phyloP scores from a whole-genome alignment of 176 grass and related monocot genomes.

The Phragmites australis region DNA sequence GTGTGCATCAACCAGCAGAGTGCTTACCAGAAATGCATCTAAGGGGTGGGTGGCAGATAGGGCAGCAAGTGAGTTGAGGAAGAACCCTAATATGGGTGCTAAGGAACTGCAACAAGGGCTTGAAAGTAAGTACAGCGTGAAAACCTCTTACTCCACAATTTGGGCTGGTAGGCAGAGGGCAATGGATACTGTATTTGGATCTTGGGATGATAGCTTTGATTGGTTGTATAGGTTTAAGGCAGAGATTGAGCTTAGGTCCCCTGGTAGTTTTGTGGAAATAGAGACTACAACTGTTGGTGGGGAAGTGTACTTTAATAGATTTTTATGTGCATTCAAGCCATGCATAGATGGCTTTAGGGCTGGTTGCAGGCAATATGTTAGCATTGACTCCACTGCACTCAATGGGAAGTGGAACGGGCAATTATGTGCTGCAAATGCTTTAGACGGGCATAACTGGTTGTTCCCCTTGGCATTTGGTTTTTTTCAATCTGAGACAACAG shows the following conservation, averaged over 20 bases:
- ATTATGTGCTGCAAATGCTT: background rate
- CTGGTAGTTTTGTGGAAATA: background rate
- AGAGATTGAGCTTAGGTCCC: background rate
- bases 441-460: slow-evolving; percentile 2
- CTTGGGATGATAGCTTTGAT: background rate
- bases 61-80: background rate
- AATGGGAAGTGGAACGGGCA: background rate
- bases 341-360: background rate
- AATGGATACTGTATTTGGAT: background rate
- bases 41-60: background rate
- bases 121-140: background rate
- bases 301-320: background rate
- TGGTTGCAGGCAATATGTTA: background rate
- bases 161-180: background rate
- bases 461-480: background rate
- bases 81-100: background rate
- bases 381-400: background rate
- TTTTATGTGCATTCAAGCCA: background rate
- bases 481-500: background rate
- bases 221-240: background rate
- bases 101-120: background rate
- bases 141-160: background rate
- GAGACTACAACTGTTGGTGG: background rate
- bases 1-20: background rate
- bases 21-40: background rate